phyloP scores from a whole-genome alignment of 2,329 filamentous ascomycete species.

The Amesomyces nigricolor region DNA sequence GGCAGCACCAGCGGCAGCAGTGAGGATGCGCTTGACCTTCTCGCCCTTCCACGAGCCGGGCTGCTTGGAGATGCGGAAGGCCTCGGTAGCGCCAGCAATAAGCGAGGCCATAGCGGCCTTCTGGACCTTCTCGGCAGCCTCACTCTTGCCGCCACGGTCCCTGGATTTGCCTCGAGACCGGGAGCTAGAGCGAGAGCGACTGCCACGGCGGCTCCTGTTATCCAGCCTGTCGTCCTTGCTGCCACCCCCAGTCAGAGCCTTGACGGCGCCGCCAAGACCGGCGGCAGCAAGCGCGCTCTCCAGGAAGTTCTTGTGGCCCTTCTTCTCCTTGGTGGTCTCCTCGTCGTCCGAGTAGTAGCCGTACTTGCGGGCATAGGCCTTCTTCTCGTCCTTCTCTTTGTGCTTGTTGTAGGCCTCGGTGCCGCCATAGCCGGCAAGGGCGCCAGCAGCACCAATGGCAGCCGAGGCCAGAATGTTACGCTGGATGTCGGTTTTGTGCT shows the following conservation, averaged over 20 bases:
- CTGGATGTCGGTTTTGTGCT: constrained; percentile 45
- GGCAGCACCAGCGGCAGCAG: constrained; percentile 78
- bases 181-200: constrained; percentile 35
- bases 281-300: constrained; percentile 58
- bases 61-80: constrained; percentile 83
- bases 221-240: constrained; percentile 38
- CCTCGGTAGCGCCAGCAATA: constrained; percentile 84
- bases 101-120: constrained; percentile 89
- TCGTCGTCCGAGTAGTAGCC: constrained; percentile 57
- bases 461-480: constrained; percentile 56
- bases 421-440: constrained; percentile 58
- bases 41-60: constrained; percentile 85
- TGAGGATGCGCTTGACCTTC: constrained; percentile 87
- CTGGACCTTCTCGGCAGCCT: constrained; percentile 56
- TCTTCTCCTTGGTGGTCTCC: constrained; percentile 47
- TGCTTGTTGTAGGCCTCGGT: constrained; percentile 59
- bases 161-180: constrained; percentile 32
- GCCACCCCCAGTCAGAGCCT: constrained; percentile 45
- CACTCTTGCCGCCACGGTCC: constrained; percentile 37
- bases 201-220: constrained; percentile 47
- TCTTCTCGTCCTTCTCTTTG: constrained; percentile 49
- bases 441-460: constrained; percentile 58
- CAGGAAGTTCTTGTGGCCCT: constrained; percentile 59
- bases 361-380: constrained; percentile 49
- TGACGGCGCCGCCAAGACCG: constrained; percentile 57